Conservation (phyloP, 768 basidiomycete genomes). For the Boletus speciosus region DNA sequence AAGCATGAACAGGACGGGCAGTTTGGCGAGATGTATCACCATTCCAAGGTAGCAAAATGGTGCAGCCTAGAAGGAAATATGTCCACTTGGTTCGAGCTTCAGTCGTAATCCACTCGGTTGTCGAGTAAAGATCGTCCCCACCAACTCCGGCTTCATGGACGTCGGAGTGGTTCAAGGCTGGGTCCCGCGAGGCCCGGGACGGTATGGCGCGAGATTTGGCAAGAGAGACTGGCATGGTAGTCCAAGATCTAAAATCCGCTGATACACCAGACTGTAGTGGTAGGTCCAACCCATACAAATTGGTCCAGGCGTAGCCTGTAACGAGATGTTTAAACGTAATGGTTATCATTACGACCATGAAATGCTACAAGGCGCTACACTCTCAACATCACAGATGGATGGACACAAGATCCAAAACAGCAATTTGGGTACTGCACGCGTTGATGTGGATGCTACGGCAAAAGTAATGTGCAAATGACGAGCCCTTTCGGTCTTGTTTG, state of each 20-base stretch:
- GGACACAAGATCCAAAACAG: too few relatives aligned
- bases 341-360: too few relatives aligned
- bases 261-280: neutral
- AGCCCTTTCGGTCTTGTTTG: too few relatives aligned
- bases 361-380: too few relatives aligned
- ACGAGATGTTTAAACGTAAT: neutral
- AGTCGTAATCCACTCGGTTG: neutral
- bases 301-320: neutral
- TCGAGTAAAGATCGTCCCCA: neutral
- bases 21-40: neutral
- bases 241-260: neutral
- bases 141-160: neutral
- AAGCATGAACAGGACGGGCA: neutral
- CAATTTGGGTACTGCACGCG: too few relatives aligned
- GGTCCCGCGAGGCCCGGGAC: neutral
- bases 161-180: neutral
- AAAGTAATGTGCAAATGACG: neutral
- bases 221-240: neutral
- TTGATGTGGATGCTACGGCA: neutral
- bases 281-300: neutral
- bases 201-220: neutral
- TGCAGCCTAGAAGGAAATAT: conserved; percentile 1
- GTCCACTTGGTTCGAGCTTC: neutral
- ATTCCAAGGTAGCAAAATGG: neutral
- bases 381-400: too few relatives aligned